phyloP scores from a whole-genome alignment of 371 early-diverging fungal genomes.

The Syncephalastrum contaminatum region DNA sequence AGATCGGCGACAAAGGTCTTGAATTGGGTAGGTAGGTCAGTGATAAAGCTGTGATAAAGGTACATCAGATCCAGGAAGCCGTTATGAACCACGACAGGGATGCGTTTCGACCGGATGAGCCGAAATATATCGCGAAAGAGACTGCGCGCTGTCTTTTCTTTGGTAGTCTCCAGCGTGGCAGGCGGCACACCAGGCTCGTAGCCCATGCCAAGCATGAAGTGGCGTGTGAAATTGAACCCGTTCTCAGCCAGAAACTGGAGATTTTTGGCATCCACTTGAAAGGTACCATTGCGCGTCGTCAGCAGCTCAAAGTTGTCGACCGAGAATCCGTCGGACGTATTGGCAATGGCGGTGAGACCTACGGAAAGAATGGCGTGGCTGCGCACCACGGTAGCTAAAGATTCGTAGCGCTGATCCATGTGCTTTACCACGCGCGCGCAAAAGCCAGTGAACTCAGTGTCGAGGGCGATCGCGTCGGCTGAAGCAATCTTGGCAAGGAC shows the following conservation, averaged over 20 bases:
- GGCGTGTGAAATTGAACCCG: conserved; percentile 82
- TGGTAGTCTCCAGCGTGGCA: background rate
- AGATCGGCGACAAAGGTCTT: conserved; percentile 73
- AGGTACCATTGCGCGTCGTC: conserved; percentile 25
- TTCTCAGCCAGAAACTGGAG: conserved; percentile 76
- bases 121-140: conserved; percentile 41
- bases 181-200: conserved; percentile 49
- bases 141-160: conserved; percentile 6
- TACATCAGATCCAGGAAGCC: conserved; percentile 90
- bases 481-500: conserved; percentile 21
- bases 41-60: conserved; percentile 83
- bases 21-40: conserved; percentile 66
- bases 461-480: conserved; percentile 77
- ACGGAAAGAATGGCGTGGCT: conserved; percentile 78
- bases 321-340: conserved; percentile 4
- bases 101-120: conserved; percentile 20
- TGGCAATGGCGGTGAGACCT: conserved; percentile 60
- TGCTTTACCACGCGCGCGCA: conserved; percentile 40
- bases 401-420: conserved; percentile 75
- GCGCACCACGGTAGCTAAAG: conserved; percentile 62
- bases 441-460: conserved; percentile 89
- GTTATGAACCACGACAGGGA: conserved; percentile 85
- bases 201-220: conserved; percentile 74
- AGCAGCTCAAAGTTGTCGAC: conserved; percentile 27
- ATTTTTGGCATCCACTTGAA: conserved; percentile 64